Base-by-base conservation (phyloP, 1,284 basidiomycete genomes). In the Malassezia globosa region DNA sequence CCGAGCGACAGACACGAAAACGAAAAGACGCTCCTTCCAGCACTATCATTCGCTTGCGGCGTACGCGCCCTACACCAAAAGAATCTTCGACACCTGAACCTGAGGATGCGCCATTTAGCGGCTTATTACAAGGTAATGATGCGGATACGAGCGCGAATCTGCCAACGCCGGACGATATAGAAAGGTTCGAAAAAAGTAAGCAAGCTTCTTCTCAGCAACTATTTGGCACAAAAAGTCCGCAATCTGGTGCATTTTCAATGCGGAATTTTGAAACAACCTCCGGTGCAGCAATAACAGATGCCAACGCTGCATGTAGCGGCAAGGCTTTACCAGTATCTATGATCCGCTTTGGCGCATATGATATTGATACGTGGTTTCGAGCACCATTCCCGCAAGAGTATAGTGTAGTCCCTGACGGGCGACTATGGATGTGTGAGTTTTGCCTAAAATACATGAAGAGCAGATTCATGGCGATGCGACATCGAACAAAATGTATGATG, bases 341-440 rank as follows among this genome's bases (percentile, higher is more conserved):
- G 50, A 90, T 97, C 54, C 82, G 89, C 16, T 94, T 97, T 63
- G 92, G 89, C n/a, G 78, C 81, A 33, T 94, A 78, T 68, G 90
- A 97, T 68, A 89, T 97, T 66, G 83, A 92, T 66, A 95, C 92
- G 0, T 99, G 94, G 94, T 97, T 88, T 72, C 87, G 95, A 67
- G 92, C 94, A 8, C 94, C 94, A 1, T 97, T 96, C 71, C 94
- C 94, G 0, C 92, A 97, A 72, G 94, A 99, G 72, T 97, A 95
- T 73, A 82, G 87, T 24, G 81, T 82, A 56, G 84, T 95, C 43
- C 87, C 89, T 5, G 88, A 95, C 62, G 92, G 92, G 10, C 77
- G 83, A 41, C 74, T 97, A 37, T 96, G 89, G 88, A 82, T 96
- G 68, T 99, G 94, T 74, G 90, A 96, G 72, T 94, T 87, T 73